These are phyloP conservation scores for Dactylellina cionopaga DNA, from an alignment of 2,329 filamentous ascomycete species.

Conservation along the genomic window DNA sequence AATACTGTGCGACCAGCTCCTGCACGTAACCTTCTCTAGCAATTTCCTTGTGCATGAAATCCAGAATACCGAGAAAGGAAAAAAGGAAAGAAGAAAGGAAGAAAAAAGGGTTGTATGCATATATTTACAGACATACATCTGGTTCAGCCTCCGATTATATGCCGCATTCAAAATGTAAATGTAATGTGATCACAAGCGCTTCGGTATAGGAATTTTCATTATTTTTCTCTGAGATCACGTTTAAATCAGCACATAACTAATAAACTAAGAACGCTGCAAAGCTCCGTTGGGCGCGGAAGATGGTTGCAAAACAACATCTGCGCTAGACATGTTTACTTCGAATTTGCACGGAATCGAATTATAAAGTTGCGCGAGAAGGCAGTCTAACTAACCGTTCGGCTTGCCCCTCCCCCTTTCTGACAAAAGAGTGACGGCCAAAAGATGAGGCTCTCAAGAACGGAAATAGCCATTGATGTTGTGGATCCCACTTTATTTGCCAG, in stretches of 20 bases:
- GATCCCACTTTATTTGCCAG: conserved; percentile 4
- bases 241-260: too few species aligned
- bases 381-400: neutral
- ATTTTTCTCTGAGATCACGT: too few species aligned
- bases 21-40: conserved; percentile 29
- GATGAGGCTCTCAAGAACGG: conserved; percentile 34
- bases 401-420: neutral
- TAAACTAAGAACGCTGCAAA: neutral
- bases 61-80: conserved; percentile 7
- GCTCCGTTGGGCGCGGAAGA: conserved; percentile 1
- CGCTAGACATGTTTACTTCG: too few species aligned
- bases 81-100: too few species aligned
- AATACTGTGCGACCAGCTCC: conserved; percentile 26
- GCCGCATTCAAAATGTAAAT: conserved; percentile 15
- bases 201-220: too few species aligned
- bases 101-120: too few species aligned
- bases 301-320: too few species aligned
- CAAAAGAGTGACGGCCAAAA: conserved; percentile 3
- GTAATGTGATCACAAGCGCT: conserved; percentile 18
- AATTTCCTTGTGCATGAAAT: conserved; percentile 44
- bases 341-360: conserved; percentile 11
- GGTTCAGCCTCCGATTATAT: conserved; percentile 16
- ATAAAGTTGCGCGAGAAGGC: neutral
- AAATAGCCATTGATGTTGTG: conserved; percentile 28
- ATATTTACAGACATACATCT: too few species aligned